A percentile compares a stretch with the other conserved stretches of the same genome.
These are phyloP conservation scores for Adiantum capillusveneris DNA, from an alignment of 75 land plant species.

Conservation along the genomic window DNA sequence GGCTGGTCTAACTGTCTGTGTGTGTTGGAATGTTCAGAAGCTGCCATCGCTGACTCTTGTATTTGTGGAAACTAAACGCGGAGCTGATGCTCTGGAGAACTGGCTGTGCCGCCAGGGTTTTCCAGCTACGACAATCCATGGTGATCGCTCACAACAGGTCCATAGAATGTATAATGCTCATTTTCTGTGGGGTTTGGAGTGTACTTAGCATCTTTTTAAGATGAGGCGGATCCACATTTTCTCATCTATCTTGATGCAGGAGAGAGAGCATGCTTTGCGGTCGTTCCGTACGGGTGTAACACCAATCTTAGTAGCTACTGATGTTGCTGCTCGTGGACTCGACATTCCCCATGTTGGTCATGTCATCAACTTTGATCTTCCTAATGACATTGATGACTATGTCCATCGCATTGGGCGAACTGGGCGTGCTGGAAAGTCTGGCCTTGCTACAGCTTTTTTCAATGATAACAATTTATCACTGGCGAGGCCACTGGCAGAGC, in stretches of 20 bases:
- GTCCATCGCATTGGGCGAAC: constrained; percentile 70
- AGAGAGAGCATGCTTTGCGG: constrained; percentile 35
- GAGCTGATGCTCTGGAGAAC: constrained; percentile 50
- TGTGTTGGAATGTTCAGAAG: neutral
- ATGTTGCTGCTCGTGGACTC: constrained; percentile 46
- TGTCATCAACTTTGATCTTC: constrained; percentile 61
- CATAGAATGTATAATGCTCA: too few species aligned
- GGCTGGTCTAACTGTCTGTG: too few species aligned
- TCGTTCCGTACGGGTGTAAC: constrained; percentile 32
- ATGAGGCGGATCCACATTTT: too few species aligned
- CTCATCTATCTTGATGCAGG: constrained; percentile 25
- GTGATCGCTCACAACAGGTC: constrained; percentile 47
- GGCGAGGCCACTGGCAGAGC: constrained; percentile 41
- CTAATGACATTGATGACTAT: constrained; percentile 62
- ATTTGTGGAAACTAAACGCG: constrained; percentile 71
- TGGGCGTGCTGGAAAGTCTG: constrained; percentile 61
- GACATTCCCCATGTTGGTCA: constrained; percentile 59
- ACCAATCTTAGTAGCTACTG: constrained; percentile 50
- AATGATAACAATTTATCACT: constrained; percentile 40
- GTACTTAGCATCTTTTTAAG: too few species aligned
- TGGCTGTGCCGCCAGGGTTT: constrained; percentile 35
- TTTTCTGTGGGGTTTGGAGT: too few species aligned
- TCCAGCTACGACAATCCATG: constrained; percentile 43
- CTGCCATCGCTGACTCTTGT: constrained; percentile 38
- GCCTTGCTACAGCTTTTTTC: constrained; percentile 62